phyloP scores from a whole-genome alignment of 192 early-diverging fungal genomes.

The Rhizoclosmatium globosum region DNA sequence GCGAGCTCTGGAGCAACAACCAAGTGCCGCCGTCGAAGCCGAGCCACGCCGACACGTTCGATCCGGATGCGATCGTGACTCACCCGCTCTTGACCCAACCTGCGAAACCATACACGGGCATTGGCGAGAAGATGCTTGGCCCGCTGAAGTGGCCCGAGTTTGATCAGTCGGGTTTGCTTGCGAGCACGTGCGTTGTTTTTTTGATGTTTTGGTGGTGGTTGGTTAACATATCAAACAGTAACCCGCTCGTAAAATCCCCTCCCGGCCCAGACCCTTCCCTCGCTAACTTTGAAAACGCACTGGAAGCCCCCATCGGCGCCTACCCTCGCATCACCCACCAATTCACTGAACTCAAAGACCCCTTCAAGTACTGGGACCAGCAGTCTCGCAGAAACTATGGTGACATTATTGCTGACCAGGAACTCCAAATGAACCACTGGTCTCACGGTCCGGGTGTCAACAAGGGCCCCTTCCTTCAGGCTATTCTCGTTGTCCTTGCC shows the following conservation, averaged over 20 bases:
- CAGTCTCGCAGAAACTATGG: slow-evolving; percentile 63
- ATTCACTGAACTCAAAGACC: slow-evolving; percentile 55
- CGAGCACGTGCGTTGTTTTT: background rate
- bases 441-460: slow-evolving; percentile 49
- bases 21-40: slow-evolving; percentile 5
- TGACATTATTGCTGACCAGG: slow-evolving; percentile 56
- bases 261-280: slow-evolving; percentile 34
- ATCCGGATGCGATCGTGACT: slow-evolving; percentile 41
- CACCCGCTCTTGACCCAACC: slow-evolving; percentile 59
- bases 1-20: slow-evolving; percentile 31
- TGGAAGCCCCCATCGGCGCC: slow-evolving; percentile 54
- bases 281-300: slow-evolving; percentile 47
- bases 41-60: slow-evolving; percentile 20
- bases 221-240: background rate
- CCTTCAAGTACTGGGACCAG: slow-evolving; percentile 64
- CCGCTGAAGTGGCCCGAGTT: slow-evolving; percentile 58
- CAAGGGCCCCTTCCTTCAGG: slow-evolving; percentile 32
- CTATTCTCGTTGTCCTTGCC: slow-evolving; percentile 36
- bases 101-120: slow-evolving; percentile 42
- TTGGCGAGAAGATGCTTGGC: slow-evolving; percentile 38
- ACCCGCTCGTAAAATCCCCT: slow-evolving; percentile 37
- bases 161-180: slow-evolving; percentile 48
- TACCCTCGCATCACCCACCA: slow-evolving; percentile 57
- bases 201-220: background rate
- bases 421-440: slow-evolving; percentile 52